Evolutionary conservation across 2,329 filamentous ascomycete genomes (phyloP).

Genomic region (Gaeumannomyces sp.): DNA sequence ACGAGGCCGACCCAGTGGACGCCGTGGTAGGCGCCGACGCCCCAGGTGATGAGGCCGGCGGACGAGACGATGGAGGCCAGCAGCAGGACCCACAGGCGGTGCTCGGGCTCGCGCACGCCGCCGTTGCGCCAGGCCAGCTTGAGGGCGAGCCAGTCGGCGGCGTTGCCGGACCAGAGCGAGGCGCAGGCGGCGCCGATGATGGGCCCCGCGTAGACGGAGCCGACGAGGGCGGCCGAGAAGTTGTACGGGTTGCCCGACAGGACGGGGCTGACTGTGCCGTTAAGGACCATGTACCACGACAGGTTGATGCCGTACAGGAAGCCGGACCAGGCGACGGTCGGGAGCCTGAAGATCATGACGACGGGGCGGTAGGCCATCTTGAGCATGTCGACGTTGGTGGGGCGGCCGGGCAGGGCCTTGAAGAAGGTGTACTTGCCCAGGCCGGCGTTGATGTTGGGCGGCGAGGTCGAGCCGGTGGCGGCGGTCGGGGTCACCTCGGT

Average conservation of each 20-base stretch:
- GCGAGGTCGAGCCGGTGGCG: conserved; percentile 7
- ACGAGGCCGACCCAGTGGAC: conserved; percentile 36
- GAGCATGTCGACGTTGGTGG: conserved; percentile 18
- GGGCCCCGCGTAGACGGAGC: conserved; percentile 16
- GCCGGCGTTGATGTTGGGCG: conserved; percentile 1
- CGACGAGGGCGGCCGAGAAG: conserved; percentile 17
- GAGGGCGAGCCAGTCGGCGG: conserved; percentile 18
- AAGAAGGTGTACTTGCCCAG: conserved; percentile 11
- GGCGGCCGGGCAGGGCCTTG: conserved; percentile 15
- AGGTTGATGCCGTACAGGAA: conserved; percentile 23
- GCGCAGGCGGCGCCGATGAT: conserved; percentile 19
- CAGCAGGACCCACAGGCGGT: conserved; percentile 28
- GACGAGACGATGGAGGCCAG: conserved; percentile 35
- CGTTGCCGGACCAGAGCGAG: conserved; percentile 17
- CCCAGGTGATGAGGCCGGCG: conserved; percentile 40
- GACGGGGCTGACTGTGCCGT: conserved; percentile 18
- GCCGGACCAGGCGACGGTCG: conserved; percentile 16
- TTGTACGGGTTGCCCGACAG: conserved; percentile 19
- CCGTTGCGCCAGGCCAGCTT: conserved; percentile 33
- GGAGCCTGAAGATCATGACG: conserved; percentile 13
- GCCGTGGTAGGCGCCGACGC: conserved; percentile 36
- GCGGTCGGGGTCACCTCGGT: background rate
- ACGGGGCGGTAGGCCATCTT: conserved; percentile 12
- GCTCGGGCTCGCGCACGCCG: conserved; percentile 28
- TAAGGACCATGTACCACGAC: conserved; percentile 23